Evolutionary conservation across 306 rosid species (phyloP).

Genomic region (Alnus rubra): DNA sequence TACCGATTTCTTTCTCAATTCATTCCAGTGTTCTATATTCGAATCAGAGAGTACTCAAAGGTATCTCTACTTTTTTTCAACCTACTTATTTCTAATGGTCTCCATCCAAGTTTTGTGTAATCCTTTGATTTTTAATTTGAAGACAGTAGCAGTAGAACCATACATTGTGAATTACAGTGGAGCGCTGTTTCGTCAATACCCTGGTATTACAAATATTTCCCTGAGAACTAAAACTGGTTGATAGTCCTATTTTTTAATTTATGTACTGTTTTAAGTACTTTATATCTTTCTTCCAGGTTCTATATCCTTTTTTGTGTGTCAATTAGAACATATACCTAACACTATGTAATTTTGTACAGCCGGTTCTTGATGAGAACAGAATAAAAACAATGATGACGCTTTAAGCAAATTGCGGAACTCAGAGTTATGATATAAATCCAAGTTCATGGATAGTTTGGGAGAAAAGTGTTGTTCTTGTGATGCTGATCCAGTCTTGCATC

Average conservation of each 20-base stretch:
- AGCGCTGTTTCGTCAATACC: conserved; percentile 92
- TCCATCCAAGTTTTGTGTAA: conserved; percentile 17
- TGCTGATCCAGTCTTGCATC: background rate
- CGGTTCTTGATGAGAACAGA: background rate
- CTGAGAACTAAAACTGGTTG: background rate
- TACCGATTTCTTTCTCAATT: conserved; percentile 96
- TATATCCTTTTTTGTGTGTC: background rate
- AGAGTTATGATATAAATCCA: background rate
- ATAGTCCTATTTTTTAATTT: background rate
- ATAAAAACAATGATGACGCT: background rate
- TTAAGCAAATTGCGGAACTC: background rate
- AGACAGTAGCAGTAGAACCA: conserved; percentile 95
- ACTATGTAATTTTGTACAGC: background rate
- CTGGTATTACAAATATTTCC: conserved; percentile 55
- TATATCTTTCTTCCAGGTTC: background rate
- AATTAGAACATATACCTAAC: background rate
- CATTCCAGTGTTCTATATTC: conserved; percentile 84
- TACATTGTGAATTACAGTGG: conserved; percentile 88
- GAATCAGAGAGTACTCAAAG: conserved; percentile 92
- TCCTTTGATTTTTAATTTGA: conserved; percentile 32
- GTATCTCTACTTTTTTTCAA: conserved; percentile 32
- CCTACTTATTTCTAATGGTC: conserved; percentile 3
- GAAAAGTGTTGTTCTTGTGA: background rate
- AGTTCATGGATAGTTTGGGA: background rate
- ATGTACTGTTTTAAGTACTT: background rate